Percentiles rank a stretch among this genome's conserved stretches.
Conservation (phyloP, 176 grass and related monocot species). For the Ensete ventricosum region DNA sequence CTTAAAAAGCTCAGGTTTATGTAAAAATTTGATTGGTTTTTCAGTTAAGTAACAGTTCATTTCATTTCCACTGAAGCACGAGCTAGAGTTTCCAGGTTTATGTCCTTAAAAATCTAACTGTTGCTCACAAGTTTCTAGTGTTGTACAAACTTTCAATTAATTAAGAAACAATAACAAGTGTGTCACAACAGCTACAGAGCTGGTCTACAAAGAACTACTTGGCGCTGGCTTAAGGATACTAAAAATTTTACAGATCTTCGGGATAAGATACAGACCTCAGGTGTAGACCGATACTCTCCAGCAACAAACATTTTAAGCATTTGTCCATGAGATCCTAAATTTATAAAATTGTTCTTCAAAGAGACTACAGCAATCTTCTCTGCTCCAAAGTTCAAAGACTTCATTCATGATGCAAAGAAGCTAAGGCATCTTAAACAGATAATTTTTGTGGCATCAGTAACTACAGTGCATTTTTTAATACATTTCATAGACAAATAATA, state of each 20-base stretch:
- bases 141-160: constrained; percentile 42
- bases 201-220: constrained; percentile 44
- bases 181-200: constrained; percentile 23
- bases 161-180: constrained; percentile 44
- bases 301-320: constrained; percentile 11
- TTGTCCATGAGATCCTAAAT: constrained; percentile 73
- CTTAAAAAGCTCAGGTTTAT: background rate
- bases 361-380: constrained; percentile 70
- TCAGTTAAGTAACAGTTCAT: too few species aligned
- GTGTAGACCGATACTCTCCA: constrained; percentile 46
- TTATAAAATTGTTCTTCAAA: constrained; percentile 68
- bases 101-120: too few species aligned
- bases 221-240: constrained; percentile 40
- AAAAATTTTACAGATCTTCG: constrained; percentile 26
- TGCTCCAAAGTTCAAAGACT: constrained; percentile 41
- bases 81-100: too few species aligned
- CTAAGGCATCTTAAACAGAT: constrained; percentile 34
- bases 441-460: constrained; percentile 53
- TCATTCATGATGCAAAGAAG: constrained; percentile 57
- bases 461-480: constrained; percentile 61
- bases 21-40: too few species aligned
- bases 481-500: constrained; percentile 44
- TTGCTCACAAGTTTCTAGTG: background rate
- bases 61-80: too few species aligned
- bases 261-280: constrained; percentile 64